Evolutionary conservation across 192 early-diverging fungal genomes (phyloP).

Genomic region (Geranomyces michiganensis): DNA sequence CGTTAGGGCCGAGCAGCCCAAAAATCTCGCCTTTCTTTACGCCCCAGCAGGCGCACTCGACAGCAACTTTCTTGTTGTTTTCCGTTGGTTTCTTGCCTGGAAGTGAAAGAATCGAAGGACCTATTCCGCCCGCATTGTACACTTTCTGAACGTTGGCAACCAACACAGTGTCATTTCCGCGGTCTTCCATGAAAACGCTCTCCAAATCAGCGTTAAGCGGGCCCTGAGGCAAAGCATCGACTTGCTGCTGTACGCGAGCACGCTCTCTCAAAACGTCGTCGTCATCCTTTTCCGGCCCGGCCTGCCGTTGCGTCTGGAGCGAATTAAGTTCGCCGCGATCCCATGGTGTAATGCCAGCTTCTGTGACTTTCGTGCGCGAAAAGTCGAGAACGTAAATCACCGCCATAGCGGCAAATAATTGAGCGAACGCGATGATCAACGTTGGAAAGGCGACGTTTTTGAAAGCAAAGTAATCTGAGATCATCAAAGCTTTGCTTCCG

Average conservation of each 20-base stretch:
- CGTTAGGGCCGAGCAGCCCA: constrained; percentile 61
- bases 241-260: constrained; percentile 20
- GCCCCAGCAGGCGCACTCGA: constrained; percentile 6
- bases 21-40: constrained; percentile 53
- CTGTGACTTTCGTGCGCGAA: neutral
- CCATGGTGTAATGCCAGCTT: neutral
- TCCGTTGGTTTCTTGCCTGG: too few species aligned
- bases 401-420: neutral
- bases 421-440: constrained; percentile 13
- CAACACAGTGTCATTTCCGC: too few species aligned
- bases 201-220: neutral
- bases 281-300: constrained; percentile 27
- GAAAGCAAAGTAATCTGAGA: constrained; percentile 14
- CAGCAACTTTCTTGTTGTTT: too few species aligned
- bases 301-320: neutral
- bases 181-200: too few species aligned
- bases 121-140: too few species aligned
- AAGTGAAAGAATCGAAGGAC: too few species aligned
- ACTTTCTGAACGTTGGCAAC: too few species aligned
- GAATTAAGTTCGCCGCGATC: neutral
- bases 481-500: neutral
- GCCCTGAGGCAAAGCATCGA: neutral
- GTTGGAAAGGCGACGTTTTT: constrained; percentile 2
- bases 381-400: neutral
- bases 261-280: constrained; percentile 38